Percentiles rank a stretch among this genome's conserved stretches.
These are phyloP conservation scores for Sarocladium kiliense DNA, from an alignment of 2,329 filamentous ascomycete species.

Conservation along the genomic window DNA sequence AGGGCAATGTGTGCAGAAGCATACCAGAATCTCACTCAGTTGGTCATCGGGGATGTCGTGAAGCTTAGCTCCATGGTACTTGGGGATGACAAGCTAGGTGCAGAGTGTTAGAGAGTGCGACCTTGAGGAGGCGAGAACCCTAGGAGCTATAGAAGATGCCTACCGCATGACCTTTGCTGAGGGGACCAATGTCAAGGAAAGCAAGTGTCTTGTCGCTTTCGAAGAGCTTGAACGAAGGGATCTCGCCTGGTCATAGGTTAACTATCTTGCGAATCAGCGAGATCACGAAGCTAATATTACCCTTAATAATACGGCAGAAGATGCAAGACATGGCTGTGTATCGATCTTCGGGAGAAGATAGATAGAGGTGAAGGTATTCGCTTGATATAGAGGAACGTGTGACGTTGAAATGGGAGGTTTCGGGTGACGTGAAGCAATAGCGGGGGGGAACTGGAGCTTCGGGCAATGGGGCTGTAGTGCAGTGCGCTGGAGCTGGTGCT, in stretches of 20 bases:
- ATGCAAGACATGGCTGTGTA: constrained; percentile 56
- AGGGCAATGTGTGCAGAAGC: neutral
- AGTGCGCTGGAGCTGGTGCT: neutral
- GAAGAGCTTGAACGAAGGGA: constrained; percentile 93
- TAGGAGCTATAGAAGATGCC: constrained; percentile 20
- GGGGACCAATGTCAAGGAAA: constrained; percentile 91
- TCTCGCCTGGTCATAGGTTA: constrained; percentile 61
- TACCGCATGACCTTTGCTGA: constrained; percentile 86
- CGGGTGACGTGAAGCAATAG: constrained; percentile 2
- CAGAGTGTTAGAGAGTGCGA: neutral
- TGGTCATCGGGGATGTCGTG: constrained; percentile 88
- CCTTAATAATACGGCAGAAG: constrained; percentile 98
- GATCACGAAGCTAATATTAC: constrained; percentile 31
- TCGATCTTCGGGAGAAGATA: neutral
- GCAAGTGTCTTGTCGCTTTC: constrained; percentile 91
- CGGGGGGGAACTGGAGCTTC: neutral
- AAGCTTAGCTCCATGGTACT: constrained; percentile 88
- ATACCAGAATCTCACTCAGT: constrained; percentile 72
- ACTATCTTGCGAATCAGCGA: neutral
- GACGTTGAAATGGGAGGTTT: neutral
- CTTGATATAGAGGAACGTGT: neutral
- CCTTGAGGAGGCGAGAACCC: too few relatives aligned
- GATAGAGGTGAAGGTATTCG: neutral
- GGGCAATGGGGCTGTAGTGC: neutral
- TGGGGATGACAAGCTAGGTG: constrained; percentile 85